Conservation (phyloP, 192 early-diverging fungal genomes). For the Coemansia sp. region DNA sequence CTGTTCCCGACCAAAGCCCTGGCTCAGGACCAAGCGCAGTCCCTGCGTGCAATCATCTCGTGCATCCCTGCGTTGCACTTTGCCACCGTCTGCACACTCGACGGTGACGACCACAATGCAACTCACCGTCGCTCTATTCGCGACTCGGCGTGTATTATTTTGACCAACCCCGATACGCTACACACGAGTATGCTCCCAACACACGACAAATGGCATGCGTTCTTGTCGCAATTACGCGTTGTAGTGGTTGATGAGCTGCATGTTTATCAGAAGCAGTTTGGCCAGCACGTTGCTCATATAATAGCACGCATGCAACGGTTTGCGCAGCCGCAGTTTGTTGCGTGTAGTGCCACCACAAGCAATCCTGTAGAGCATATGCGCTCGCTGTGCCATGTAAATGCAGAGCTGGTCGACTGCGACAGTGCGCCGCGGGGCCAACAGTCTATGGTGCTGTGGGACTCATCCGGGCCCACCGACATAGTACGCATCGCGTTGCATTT, state of each 20-base stretch:
- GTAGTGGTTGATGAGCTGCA: conserved; percentile 81
- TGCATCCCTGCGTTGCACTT: conserved; percentile 6
- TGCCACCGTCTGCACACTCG: conserved; percentile 35
- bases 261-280: conserved; percentile 66
- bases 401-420: conserved; percentile 10
- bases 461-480: conserved; percentile 18
- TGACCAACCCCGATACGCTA: conserved; percentile 85
- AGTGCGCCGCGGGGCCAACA: conserved; percentile 28
- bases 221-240: conserved; percentile 56
- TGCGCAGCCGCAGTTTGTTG: conserved; percentile 57
- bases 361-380: conserved; percentile 51
- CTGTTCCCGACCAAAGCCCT: conserved; percentile 84
- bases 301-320: conserved; percentile 66
- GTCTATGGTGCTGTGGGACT: conserved; percentile 26
- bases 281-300: conserved; percentile 64
- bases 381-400: conserved; percentile 8
- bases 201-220: conserved; percentile 57
- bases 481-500: conserved; percentile 37
- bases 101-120: conserved; percentile 11
- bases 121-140: conserved; percentile 54
- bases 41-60: conserved; percentile 44
- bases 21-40: conserved; percentile 72
- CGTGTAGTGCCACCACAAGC: conserved; percentile 72
- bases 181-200: conserved; percentile 69
- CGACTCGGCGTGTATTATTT: conserved; percentile 57